phyloP scores from a whole-genome alignment of 108 stramenopile genomes.

The Discostella pseudostelligera region DNA sequence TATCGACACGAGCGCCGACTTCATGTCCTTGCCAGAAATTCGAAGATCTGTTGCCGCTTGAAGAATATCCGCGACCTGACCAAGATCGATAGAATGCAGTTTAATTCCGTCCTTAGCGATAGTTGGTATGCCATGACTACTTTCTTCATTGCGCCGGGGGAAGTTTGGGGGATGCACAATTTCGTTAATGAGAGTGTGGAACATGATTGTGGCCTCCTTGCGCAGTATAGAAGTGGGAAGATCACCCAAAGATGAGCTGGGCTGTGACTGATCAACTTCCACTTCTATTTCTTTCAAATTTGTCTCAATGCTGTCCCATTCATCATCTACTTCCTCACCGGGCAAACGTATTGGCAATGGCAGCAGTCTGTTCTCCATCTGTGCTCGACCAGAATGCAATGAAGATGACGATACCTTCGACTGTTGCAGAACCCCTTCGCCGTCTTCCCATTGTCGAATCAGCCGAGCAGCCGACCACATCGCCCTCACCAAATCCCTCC shows the following conservation, averaged over 20 bases:
- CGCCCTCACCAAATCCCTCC: conserved; percentile 21
- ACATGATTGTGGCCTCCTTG: conserved; percentile 35
- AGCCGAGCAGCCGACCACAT: conserved; percentile 32
- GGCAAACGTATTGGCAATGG: conserved; percentile 8
- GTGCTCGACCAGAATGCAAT: neutral
- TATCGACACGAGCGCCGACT: conserved; percentile 1
- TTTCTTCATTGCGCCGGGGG: neutral
- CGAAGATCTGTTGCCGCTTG: conserved; percentile 19
- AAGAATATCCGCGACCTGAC: conserved; percentile 27
- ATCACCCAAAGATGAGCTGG: neutral
- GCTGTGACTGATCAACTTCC: neutral
- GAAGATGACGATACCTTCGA: neutral
- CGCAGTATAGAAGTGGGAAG: conserved; percentile 10
- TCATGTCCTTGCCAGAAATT: conserved; percentile 28
- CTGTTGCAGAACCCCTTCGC: conserved; percentile 5
- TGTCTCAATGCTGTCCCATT: neutral
- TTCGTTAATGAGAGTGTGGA: conserved; percentile 39
- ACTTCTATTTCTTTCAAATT: neutral
- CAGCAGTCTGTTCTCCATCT: neutral
- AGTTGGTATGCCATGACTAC: neutral
- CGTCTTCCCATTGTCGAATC: conserved; percentile 3
- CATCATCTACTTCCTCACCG: neutral
- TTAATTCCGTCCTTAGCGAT: conserved; percentile 3
- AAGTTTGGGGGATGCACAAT: conserved; percentile 9
- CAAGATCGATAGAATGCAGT: conserved; percentile 19